phyloP scores from a whole-genome alignment of 148 eudicot genomes.

The Cornus kousa region DNA sequence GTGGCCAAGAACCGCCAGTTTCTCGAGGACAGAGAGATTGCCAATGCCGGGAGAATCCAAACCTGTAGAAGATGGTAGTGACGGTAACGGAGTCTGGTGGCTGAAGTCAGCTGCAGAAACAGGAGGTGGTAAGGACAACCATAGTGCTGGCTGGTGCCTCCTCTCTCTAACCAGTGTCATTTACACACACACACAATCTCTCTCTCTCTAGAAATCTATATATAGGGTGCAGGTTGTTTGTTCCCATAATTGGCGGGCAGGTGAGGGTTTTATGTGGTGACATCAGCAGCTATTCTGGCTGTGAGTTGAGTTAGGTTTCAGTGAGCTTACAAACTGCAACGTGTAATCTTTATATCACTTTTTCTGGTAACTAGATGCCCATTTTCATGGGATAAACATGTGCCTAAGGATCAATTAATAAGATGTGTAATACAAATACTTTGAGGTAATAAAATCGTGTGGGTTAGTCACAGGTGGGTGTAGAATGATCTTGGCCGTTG shows the following conservation, averaged over 20 bases:
- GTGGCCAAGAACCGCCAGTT: conserved; percentile 25
- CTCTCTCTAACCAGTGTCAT: conserved; percentile 22
- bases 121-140: conserved; percentile 11
- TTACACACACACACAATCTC: not conserved
- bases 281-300: not conserved
- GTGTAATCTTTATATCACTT: not conserved
- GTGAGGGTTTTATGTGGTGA: conserved; percentile 13
- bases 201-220: not conserved
- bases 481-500: no score
- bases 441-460: not conserved
- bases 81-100: conserved; percentile 3
- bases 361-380: not conserved
- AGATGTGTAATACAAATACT: not conserved
- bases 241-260: conserved; percentile 12
- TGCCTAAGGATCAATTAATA: not conserved
- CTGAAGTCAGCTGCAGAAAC: not conserved
- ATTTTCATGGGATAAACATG: not conserved
- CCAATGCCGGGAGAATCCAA: conserved; percentile 9
- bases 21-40: conserved; percentile 16
- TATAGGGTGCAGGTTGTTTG: conserved; percentile 1
- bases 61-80: conserved; percentile 6
- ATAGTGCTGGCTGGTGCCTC: conserved; percentile 12
- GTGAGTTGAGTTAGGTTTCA: conserved; percentile 3
- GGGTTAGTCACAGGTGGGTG: no score
- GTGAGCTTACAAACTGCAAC: not conserved